phyloP scores from a whole-genome alignment of 176 grass and related monocot species.

The Rhipidocladum racemiflorum region DNA sequence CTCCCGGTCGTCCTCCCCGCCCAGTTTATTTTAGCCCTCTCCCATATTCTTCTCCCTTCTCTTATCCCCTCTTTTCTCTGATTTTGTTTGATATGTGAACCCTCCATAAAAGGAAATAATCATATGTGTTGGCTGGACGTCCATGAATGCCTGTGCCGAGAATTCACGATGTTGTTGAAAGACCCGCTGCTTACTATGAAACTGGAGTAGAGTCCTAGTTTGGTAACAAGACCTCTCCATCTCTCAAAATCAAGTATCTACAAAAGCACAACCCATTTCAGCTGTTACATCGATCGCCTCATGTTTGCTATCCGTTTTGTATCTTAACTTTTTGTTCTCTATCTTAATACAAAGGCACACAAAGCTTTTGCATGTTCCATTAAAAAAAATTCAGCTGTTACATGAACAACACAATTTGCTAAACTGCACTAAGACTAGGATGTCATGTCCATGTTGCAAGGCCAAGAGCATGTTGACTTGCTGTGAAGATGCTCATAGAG shows the following conservation, averaged over 20 bases:
- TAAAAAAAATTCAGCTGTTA: too few relatives aligned
- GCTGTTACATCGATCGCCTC: too few relatives aligned
- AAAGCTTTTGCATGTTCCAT: too few relatives aligned
- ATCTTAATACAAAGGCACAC: too few relatives aligned
- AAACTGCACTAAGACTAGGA: not conserved
- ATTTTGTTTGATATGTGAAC: too few relatives aligned
- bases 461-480: constrained; percentile 25
- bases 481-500: constrained; percentile 80
- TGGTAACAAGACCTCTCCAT: constrained; percentile 65
- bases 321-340: too few relatives aligned
- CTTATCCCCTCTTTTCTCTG: too few relatives aligned
- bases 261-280: not conserved
- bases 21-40: too few relatives aligned
- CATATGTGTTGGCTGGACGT: constrained; percentile 81
- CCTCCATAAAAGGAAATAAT: too few relatives aligned
- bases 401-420: not conserved
- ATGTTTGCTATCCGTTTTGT: too few relatives aligned
- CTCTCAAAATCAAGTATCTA: constrained; percentile 91
- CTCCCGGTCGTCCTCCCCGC: too few relatives aligned
- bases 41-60: too few relatives aligned
- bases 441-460: not conserved
- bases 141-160: constrained; percentile 52
- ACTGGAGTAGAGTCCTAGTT: constrained; percentile 43
- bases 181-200: constrained; percentile 49
- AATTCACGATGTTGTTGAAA: constrained; percentile 34